Conservation (phyloP, 768 basidiomycete genomes). For the Chalciporus pseudorubinellus region DNA sequence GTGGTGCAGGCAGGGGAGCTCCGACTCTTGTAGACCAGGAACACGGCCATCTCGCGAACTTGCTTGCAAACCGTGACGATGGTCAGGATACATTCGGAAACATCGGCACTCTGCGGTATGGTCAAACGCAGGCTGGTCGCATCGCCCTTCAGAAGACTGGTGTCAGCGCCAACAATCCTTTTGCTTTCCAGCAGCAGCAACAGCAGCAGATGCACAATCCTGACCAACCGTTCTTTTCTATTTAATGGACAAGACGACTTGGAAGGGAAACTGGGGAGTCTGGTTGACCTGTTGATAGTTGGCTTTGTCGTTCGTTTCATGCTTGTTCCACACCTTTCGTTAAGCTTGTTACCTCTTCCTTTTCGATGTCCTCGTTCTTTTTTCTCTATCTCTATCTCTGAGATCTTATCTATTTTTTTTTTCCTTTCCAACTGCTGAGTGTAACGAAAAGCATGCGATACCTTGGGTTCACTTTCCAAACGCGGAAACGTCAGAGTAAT, state of each 20-base stretch:
- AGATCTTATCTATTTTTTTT: neutral
- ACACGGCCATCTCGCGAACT: slow-evolving; percentile 67
- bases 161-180: slow-evolving; percentile 56
- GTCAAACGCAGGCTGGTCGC: slow-evolving; percentile 54
- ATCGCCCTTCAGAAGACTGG: slow-evolving; percentile 48
- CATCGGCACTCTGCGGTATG: slow-evolving; percentile 71
- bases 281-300: slow-evolving; percentile 12
- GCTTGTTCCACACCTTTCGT: slow-evolving; percentile 11
- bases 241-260: slow-evolving; percentile 37
- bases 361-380: neutral
- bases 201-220: slow-evolving; percentile 48
- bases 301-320: slow-evolving; percentile 12
- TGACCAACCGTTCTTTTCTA: slow-evolving; percentile 81
- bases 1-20: slow-evolving; percentile 14
- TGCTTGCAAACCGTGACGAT: slow-evolving; percentile 88
- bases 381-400: neutral
- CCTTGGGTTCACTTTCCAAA: slow-evolving; percentile 14
- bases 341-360: neutral
- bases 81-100: slow-evolving; percentile 98
- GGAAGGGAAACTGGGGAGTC: neutral
- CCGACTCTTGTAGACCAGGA: slow-evolving; percentile 61
- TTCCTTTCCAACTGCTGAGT: neutral
- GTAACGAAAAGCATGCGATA: neutral
- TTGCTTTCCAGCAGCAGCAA: slow-evolving; percentile 49
- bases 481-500: slow-evolving; percentile 14